These are phyloP conservation scores for Nothophoma quercina DNA, from an alignment of 2,329 filamentous ascomycete genomes.

Conservation along the genomic window DNA sequence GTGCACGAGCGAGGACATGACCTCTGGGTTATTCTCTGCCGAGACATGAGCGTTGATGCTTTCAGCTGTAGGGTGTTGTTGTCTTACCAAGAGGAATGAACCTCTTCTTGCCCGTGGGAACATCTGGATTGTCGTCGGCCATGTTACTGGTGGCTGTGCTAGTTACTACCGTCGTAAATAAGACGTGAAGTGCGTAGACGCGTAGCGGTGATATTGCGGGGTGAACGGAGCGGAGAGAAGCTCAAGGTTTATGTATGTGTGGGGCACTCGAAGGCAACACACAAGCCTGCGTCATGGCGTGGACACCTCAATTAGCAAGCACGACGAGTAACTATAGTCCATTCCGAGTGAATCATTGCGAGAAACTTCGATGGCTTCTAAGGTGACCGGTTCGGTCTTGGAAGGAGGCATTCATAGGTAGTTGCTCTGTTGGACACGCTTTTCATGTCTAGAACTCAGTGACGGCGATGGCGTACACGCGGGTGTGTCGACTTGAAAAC, in stretches of 20 bases:
- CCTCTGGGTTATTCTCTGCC: slow-evolving; percentile 80
- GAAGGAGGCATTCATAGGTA: no score
- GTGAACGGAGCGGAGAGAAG: slow-evolving; percentile 3
- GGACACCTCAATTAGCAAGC: not conserved
- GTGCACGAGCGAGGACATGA: slow-evolving; percentile 86
- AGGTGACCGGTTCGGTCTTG: no score
- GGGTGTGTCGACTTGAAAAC: not conserved
- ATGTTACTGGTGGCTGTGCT: slow-evolving; percentile 25
- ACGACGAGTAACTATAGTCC: not conserved
- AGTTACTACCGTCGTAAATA: not conserved
- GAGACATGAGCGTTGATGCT: slow-evolving; percentile 14
- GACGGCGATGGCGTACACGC: no score
- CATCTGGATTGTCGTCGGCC: slow-evolving; percentile 42
- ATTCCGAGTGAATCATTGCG: not conserved
- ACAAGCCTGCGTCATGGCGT: slow-evolving; percentile 9
- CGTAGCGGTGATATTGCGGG: slow-evolving; percentile 1
- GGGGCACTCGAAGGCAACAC: slow-evolving; percentile 18
- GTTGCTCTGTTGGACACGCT: no score
- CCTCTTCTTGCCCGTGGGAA: slow-evolving; percentile 43
- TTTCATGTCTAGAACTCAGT: no score
- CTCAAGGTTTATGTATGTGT: slow-evolving; percentile 9
- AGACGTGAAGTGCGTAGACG: not conserved
- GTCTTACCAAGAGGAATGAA: slow-evolving; percentile 49
- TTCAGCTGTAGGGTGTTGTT: not conserved
- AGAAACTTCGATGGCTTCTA: no score